A percentile compares a stretch with the other conserved stretches of the same genome.
Conservation (phyloP, 108 stramenopile species). For the Epithemia pelagica region DNA sequence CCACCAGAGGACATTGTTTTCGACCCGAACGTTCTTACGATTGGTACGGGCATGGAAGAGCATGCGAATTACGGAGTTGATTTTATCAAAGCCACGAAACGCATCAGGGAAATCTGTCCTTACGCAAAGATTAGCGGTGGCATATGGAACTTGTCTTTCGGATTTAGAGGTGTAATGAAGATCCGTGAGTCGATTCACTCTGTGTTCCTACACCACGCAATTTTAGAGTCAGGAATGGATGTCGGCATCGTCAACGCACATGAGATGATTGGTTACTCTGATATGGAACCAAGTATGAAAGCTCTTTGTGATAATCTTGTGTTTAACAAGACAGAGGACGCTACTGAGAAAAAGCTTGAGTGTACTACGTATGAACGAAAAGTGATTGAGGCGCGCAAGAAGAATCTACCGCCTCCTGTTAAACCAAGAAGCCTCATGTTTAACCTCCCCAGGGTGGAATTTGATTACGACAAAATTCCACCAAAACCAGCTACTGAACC, state of each 20-base stretch:
- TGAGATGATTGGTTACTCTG: slow-evolving; percentile 70
- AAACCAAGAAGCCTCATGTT: slow-evolving; percentile 47
- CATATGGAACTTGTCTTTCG: slow-evolving; percentile 93
- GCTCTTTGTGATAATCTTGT: slow-evolving; percentile 78
- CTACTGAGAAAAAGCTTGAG: slow-evolving; percentile 88
- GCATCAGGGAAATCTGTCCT: slow-evolving; percentile 90
- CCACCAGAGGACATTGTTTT: slow-evolving; percentile 97
- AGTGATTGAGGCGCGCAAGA: slow-evolving; percentile 68
- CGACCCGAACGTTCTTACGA: slow-evolving; percentile 95
- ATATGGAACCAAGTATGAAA: slow-evolving; percentile 71
- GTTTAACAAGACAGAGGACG: slow-evolving; percentile 72
- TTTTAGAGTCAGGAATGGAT: slow-evolving; percentile 91
- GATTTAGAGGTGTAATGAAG: slow-evolving; percentile 86
- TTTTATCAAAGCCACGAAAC: slow-evolving; percentile 86
- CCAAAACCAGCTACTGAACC: slow-evolving; percentile 79
- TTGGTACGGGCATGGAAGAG: slow-evolving; percentile 96
- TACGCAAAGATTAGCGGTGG: slow-evolving; percentile 93
- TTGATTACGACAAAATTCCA: slow-evolving; percentile 69
- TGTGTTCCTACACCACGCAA: slow-evolving; percentile 89
- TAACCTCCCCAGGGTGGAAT: slow-evolving; percentile 54
- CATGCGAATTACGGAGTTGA: slow-evolving; percentile 91
- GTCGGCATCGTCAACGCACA: slow-evolving; percentile 96
- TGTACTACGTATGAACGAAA: slow-evolving; percentile 71
- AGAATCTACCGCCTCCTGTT: slow-evolving; percentile 63
- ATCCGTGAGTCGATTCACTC: slow-evolving; percentile 96